Conservation (phyloP, 129 eudicot species). For the Helichrysum umbraculigerum region DNA sequence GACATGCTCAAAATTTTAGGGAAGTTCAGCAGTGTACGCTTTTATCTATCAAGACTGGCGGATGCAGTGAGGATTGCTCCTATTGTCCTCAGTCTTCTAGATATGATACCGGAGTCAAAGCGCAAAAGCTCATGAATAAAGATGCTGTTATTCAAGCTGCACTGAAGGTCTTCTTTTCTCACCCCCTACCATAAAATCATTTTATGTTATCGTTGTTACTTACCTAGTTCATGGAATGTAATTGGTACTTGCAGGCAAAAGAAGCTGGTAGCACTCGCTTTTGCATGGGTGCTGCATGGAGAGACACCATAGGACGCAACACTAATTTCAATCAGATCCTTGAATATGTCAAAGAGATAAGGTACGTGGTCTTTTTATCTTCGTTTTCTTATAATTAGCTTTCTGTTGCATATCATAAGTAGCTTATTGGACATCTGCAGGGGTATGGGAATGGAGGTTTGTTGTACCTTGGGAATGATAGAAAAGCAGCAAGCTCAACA, state of each 20-base stretch:
- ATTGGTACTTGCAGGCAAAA: constrained; percentile 64
- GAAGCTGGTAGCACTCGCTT: constrained; percentile 98
- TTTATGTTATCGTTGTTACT: no score
- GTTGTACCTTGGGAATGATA: constrained; percentile 97
- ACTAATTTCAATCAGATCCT: constrained; percentile 94
- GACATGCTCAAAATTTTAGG: constrained; percentile 97
- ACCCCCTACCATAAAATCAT: no score
- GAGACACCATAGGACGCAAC: constrained; percentile 92
- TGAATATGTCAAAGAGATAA: constrained; percentile 92
- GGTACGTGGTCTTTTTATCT: constrained; percentile 40
- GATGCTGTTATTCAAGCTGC: constrained; percentile 93
- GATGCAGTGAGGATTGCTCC: constrained; percentile 97
- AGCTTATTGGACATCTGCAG: constrained; percentile 28
- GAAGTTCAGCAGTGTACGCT: constrained; percentile 99
- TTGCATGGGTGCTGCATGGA: constrained; percentile 99
- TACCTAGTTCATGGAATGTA: no score
- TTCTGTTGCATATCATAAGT: no score
- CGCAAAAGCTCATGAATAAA: constrained; percentile 78
- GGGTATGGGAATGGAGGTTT: constrained; percentile 99
- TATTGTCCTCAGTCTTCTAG: constrained; percentile 97
- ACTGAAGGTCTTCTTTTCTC: constrained; percentile 46
- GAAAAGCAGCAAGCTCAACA: constrained; percentile 94
- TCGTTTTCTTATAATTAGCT: background rate
- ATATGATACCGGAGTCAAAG: constrained; percentile 80
- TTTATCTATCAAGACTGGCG: constrained; percentile 90